A percentile compares a stretch with the other conserved stretches of the same genome.
Conservation (phyloP, 116 monocot species). For the Posidonia oceanica region DNA sequence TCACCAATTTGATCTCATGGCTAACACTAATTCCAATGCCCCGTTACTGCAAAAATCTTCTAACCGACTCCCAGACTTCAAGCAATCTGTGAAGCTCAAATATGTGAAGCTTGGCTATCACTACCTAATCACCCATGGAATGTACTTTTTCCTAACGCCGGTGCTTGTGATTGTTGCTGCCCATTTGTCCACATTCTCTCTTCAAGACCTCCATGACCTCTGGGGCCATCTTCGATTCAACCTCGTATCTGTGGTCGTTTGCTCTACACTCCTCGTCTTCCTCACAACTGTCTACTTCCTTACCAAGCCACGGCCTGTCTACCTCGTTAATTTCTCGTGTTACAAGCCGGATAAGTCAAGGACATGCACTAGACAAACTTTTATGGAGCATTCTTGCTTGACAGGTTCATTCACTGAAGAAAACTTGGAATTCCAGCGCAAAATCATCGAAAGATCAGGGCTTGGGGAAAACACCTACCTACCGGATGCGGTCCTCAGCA, state of each 20-base stretch:
- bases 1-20: neutral
- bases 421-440: too few species aligned
- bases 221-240: constrained; percentile 46
- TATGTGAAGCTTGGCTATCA: too few species aligned
- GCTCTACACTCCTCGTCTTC: constrained; percentile 49
- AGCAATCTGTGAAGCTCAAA: constrained; percentile 56
- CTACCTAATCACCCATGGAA: constrained; percentile 28
- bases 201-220: constrained; percentile 30
- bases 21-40: neutral
- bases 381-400: too few species aligned
- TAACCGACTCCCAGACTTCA: constrained; percentile 49
- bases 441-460: too few species aligned
- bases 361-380: too few species aligned
- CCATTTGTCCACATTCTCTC: constrained; percentile 37
- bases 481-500: neutral
- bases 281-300: constrained; percentile 63
- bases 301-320: constrained; percentile 47
- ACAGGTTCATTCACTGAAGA: too few species aligned
- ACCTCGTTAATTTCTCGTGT: too few species aligned
- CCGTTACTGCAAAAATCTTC: neutral
- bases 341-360: too few species aligned
- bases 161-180: constrained; percentile 12
- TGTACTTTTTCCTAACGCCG: constrained; percentile 28
- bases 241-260: constrained; percentile 41
- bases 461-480: too few species aligned